Evolutionary conservation across 208 protist species (phyloP), one percentile per base, ranked within the genome.

Genomic region (Acanthamoeba comandoni): DNA sequence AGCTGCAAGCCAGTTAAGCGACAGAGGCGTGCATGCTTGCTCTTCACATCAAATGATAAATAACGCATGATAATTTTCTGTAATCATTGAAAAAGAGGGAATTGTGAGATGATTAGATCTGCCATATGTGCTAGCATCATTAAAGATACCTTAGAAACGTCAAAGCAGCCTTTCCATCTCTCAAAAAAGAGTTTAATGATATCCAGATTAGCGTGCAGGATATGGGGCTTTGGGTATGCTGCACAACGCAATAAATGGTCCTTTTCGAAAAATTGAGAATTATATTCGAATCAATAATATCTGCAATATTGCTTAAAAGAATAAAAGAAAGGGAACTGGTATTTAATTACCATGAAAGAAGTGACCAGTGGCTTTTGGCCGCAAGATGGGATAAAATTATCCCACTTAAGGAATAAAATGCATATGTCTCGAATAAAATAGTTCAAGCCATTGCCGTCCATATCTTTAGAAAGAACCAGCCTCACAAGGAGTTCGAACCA

Each of bases 361-460:
- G 77, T 80, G 80, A 49, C 31, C 22, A 89, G 79, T 31, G 57
- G 80, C 69, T 35, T 94, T 73, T 85, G 64, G 26, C 73, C 69
- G 73, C 15, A 19, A 19, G 49, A 92, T 49, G 39, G 92, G 11
- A 24, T 22, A 53, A 55, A 26, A 73, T 87, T 0, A 5, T 91
- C 75, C 91, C 96, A 97, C 5, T 48, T 60, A 26, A 97, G 53
- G 48, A 97, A 52, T 15, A 96, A 22, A 22, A 94, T 51, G 9
- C 95, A 58, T 19, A 97, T 67, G 90, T 98, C 96, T 24, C 96
- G 88, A 5, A 95, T 92, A n/a, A 97, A 93, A 85, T 97, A 97
- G 84, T 97, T 95, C 22, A 98, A 91, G 0, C 96, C 96, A 29
- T 15, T 67, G 12, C 91, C 92, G 53, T 75, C 91, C 35, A 86